A percentile compares a stretch with the other conserved stretches of the same genome.
phyloP scores from a whole-genome alignment of 1,139 yeast species.

The Taphrina populina region DNA sequence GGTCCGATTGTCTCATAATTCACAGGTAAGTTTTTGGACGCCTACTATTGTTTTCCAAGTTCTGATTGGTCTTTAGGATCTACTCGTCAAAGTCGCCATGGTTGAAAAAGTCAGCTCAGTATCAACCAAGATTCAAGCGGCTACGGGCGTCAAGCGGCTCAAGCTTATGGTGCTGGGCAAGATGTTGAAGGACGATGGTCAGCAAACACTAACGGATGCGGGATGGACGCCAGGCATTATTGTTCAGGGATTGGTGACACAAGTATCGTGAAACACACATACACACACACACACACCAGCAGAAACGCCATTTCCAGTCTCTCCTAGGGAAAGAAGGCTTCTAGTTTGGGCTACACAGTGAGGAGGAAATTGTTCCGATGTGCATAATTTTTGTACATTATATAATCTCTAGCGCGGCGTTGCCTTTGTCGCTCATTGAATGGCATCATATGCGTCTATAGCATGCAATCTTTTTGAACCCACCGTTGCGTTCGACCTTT shows the following conservation, averaged over 20 bases:
- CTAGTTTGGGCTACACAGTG: too few species aligned
- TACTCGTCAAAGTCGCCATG: slow-evolving; percentile 22
- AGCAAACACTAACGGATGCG: slow-evolving; percentile 28
- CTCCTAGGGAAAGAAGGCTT: too few species aligned
- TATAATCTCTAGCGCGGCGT: too few species aligned
- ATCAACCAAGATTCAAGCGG: slow-evolving; percentile 24
- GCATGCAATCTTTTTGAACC: slow-evolving; percentile 84
- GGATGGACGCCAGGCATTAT: slow-evolving; percentile 31
- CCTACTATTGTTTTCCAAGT: background rate
- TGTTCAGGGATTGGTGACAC: slow-evolving; percentile 29
- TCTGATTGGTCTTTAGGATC: too few species aligned
- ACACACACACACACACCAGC: too few species aligned
- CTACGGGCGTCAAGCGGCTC: slow-evolving; percentile 25
- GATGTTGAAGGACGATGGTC: slow-evolving; percentile 30
- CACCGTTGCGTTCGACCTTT: slow-evolving; percentile 87
- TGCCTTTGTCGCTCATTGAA: too few species aligned
- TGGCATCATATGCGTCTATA: slow-evolving; percentile 61
- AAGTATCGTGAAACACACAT: slow-evolving; percentile 6
- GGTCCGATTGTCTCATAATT: slow-evolving; percentile 29
- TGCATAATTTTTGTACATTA: too few species aligned
- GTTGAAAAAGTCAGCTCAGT: slow-evolving; percentile 32
- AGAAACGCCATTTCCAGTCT: too few species aligned
- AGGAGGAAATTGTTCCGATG: too few species aligned
- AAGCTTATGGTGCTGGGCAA: slow-evolving; percentile 30
- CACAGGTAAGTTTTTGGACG: slow-evolving; percentile 1